Conservation (phyloP, 768 basidiomycete species). For the Mycena amicta region DNA sequence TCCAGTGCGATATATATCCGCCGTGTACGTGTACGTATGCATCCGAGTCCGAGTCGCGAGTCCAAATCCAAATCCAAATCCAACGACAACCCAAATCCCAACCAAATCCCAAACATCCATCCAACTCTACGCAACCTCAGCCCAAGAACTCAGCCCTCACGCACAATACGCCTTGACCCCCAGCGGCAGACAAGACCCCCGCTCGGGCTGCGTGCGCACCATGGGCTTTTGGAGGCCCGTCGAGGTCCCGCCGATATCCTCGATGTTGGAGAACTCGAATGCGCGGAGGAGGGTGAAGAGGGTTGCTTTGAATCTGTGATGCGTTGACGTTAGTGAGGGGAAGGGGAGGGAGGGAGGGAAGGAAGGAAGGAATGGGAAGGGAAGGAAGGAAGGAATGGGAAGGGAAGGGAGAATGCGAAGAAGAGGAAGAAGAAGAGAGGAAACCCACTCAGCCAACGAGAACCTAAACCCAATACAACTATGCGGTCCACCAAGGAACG, state of each 20-base stretch:
- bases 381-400: no score
- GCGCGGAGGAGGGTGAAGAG: conserved; percentile 43
- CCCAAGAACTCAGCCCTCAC: no score
- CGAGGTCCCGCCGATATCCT: conserved; percentile 21
- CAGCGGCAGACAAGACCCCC: neutral
- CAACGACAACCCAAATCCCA: no score
- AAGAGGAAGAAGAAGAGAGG: neutral
- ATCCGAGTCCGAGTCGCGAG: no score
- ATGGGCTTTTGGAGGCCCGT: neutral
- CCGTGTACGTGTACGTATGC: no score
- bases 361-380: no score
- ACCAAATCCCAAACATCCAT: no score
- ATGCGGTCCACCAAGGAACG: conserved; percentile 63
- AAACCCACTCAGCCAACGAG: conserved; percentile 51
- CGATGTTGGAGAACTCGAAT: conserved; percentile 42
- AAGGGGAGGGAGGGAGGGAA: no score
- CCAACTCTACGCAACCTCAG: no score
- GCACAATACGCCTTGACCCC: neutral
- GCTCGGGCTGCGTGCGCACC: neutral
- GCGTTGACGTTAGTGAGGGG: no score
- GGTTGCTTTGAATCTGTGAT: conserved; percentile 41
- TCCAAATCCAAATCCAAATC: no score
- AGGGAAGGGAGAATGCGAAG: neutral
- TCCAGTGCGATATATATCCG: no score
- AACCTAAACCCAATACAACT: conserved; percentile 73